Percentiles rank a stretch among this genome's conserved stretches.
These are phyloP conservation scores for Rhizomucor miehei DNA, from an alignment of 371 early-diverging fungal species.

Conservation along the genomic window DNA sequence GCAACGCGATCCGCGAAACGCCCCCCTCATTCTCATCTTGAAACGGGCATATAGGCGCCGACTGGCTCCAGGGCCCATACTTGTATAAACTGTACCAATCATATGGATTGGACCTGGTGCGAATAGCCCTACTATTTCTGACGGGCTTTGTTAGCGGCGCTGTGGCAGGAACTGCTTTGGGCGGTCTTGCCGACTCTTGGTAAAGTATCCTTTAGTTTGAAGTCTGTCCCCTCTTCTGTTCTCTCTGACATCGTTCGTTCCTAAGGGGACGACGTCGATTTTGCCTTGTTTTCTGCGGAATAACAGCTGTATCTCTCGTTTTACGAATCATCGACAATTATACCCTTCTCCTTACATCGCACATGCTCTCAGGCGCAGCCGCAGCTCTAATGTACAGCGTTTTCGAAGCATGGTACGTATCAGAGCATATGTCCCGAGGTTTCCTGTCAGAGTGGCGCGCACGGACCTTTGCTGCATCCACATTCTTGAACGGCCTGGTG, in stretches of 20 bases:
- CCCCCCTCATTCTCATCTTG: neutral
- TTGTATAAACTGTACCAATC: conserved; percentile 67
- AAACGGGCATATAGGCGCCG: conserved; percentile 43
- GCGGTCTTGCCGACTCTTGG: conserved; percentile 73
- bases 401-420: conserved; percentile 83
- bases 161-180: conserved; percentile 70
- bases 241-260: neutral
- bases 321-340: conserved; percentile 55
- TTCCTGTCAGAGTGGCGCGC: conserved; percentile 56
- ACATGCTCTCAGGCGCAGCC: conserved; percentile 65
- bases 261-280: conserved; percentile 64
- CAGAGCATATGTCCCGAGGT: conserved; percentile 63
- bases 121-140: conserved; percentile 70
- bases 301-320: conserved; percentile 54
- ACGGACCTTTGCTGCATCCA: conserved; percentile 67
- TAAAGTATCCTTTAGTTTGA: conserved; percentile 22
- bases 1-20: neutral
- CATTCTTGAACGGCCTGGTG: conserved; percentile 69
- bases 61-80: conserved; percentile 79
- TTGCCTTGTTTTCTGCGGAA: conserved; percentile 62
- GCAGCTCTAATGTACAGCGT: conserved; percentile 72
- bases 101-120: conserved; percentile 53
- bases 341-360: conserved; percentile 56
- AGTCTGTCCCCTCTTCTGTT: too few species aligned
- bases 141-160: conserved; percentile 75